These are phyloP conservation scores for Gracilariopsis chorda DNA, from an alignment of 23 red algal species.

Conservation along the genomic window DNA sequence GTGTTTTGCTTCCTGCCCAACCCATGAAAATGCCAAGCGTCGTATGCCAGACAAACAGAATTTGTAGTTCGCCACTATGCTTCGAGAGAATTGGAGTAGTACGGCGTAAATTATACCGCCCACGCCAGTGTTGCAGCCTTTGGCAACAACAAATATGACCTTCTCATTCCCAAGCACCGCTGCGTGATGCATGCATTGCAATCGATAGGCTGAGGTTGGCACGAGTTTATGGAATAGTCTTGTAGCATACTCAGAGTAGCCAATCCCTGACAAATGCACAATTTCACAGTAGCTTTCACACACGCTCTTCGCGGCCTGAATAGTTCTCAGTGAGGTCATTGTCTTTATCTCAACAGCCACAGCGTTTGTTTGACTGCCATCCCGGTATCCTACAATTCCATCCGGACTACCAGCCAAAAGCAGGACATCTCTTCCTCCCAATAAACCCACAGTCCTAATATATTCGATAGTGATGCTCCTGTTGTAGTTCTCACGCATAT, in stretches of 20 bases:
- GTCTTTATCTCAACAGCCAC: background rate
- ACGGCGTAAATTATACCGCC: background rate
- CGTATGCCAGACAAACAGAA: background rate
- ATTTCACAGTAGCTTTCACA: background rate
- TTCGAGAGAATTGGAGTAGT: background rate
- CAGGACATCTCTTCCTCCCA: too few species aligned
- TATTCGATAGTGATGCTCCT: too few species aligned
- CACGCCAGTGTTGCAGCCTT: background rate
- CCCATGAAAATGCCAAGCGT: background rate
- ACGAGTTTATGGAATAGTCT: background rate
- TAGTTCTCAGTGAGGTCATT: background rate
- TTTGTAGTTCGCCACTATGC: background rate
- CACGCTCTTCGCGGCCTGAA: background rate
- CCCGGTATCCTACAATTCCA: background rate
- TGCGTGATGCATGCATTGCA: slow-evolving; percentile 13
- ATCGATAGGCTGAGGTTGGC: background rate
- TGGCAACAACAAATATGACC: background rate
- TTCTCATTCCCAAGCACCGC: background rate
- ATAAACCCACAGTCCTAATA: too few species aligned
- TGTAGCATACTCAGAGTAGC: background rate
- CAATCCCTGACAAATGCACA: background rate
- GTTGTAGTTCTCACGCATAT: too few species aligned
- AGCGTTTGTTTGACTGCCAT: background rate
- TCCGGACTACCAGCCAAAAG: slow-evolving; percentile 12
- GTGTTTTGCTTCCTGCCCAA: background rate